phyloP scores from a whole-genome alignment of 257 asterid genomes.

The Fraxinus pennsylvanica region DNA sequence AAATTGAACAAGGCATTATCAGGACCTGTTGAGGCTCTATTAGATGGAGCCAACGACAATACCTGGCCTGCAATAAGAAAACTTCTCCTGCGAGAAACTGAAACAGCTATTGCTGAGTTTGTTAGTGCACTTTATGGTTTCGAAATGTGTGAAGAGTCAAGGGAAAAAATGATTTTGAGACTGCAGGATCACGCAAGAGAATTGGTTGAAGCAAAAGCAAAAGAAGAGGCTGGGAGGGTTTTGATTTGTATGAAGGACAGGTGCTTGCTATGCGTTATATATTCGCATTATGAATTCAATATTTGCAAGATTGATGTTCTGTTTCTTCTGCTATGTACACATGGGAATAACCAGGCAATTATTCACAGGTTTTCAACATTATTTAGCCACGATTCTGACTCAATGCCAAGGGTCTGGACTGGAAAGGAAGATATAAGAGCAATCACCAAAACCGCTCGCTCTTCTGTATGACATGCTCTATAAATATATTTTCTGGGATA shows the following conservation, averaged over 20 bases:
- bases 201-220: conserved; percentile 82
- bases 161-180: conserved; percentile 56
- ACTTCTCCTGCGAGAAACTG: conserved; percentile 69
- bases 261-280: conserved; percentile 30
- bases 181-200: conserved; percentile 76
- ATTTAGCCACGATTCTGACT: conserved; percentile 71
- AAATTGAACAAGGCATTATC: conserved; percentile 72
- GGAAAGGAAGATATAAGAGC: conserved; percentile 80
- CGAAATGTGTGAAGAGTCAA: conserved; percentile 70
- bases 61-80: conserved; percentile 93
- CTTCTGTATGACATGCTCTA: conserved; percentile 54
- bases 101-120: conserved; percentile 55
- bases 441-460: conserved; percentile 74
- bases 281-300: conserved; percentile 8
- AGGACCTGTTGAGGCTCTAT: conserved; percentile 88
- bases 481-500: conserved; percentile 15
- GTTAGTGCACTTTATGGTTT: conserved; percentile 76
- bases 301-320: not conserved
- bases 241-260: conserved; percentile 92
- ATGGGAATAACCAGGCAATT: conserved; percentile 25
- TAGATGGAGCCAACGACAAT: conserved; percentile 83
- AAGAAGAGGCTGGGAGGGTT: conserved; percentile 93
- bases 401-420: conserved; percentile 87
- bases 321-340: conserved; percentile 5
- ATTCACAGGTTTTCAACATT: conserved; percentile 58